Conservation (phyloP, 1,139 yeast genomes). For the Suhomyces anneliseae region DNA sequence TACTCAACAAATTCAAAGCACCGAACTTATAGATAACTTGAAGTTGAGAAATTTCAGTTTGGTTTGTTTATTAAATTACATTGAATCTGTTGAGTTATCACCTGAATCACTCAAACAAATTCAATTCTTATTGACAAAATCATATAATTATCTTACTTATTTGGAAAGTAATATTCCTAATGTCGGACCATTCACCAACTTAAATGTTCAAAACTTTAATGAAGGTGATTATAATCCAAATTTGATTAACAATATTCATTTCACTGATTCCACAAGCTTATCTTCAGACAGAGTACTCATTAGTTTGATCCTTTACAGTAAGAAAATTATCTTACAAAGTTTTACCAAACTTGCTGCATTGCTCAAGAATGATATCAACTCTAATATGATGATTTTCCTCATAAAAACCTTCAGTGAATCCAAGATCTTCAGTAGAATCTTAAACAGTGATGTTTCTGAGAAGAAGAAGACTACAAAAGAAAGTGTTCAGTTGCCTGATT, state of each 20-base stretch:
- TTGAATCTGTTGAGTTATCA: conserved; percentile 38
- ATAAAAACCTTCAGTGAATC: conserved; percentile 43
- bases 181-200: conserved; percentile 37
- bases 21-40: conserved; percentile 39
- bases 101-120: conserved; percentile 47
- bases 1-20: conserved; percentile 24
- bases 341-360: conserved; percentile 31
- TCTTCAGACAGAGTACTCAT: conserved; percentile 30
- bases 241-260: conserved; percentile 32
- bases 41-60: conserved; percentile 43
- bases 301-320: conserved; percentile 36
- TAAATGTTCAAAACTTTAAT: conserved; percentile 28
- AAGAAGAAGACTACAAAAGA: conserved; percentile 15
- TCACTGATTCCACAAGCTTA: conserved; percentile 23
- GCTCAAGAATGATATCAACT: conserved; percentile 39
- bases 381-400: conserved; percentile 42
- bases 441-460: conserved; percentile 21
- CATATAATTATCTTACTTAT: conserved; percentile 43
- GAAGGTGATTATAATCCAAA: conserved; percentile 34
- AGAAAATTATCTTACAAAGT: conserved; percentile 36
- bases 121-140: conserved; percentile 43
- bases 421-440: conserved; percentile 30
- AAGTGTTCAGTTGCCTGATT: conserved; percentile 21
- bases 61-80: conserved; percentile 42
- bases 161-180: conserved; percentile 41